phyloP scores from a whole-genome alignment of 257 asterid species.

The Lantana camara region DNA sequence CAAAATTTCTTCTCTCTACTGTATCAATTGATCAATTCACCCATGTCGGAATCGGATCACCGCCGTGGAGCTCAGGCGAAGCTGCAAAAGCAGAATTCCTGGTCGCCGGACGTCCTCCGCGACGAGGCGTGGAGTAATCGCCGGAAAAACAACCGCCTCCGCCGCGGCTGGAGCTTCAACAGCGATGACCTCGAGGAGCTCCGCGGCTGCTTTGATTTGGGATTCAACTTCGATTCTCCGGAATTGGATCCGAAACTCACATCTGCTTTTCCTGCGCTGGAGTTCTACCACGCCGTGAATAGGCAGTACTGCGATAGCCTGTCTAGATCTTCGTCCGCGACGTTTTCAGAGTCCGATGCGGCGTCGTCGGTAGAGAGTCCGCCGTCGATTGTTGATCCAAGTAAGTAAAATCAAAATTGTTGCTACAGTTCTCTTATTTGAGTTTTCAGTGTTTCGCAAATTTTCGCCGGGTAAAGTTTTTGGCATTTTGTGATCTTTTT shows the following conservation, averaged over 20 bases:
- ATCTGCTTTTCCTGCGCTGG: slow-evolving; percentile 63
- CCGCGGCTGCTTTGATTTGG: slow-evolving; percentile 67
- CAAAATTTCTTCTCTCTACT: too few relatives aligned
- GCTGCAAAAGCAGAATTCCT: slow-evolving; percentile 50
- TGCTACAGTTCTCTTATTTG: neutral
- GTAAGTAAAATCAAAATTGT: neutral
- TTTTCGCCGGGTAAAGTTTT: neutral
- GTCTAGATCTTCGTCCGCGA: slow-evolving; percentile 46
- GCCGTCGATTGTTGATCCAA: slow-evolving; percentile 34
- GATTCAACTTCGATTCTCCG: slow-evolving; percentile 55
- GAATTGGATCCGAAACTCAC: slow-evolving; percentile 53
- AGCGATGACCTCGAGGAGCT: slow-evolving; percentile 69
- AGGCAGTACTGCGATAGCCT: slow-evolving; percentile 24
- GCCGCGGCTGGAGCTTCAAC: slow-evolving; percentile 47
- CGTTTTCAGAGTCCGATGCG: slow-evolving; percentile 40
- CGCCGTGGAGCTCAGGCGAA: slow-evolving; percentile 29
- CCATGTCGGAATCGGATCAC: slow-evolving; percentile 38
- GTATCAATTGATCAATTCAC: too few relatives aligned
- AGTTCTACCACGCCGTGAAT: slow-evolving; percentile 46
- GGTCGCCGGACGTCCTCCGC: slow-evolving; percentile 58
- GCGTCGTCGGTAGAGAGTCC: slow-evolving; percentile 31
- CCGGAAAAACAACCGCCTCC: slow-evolving; percentile 28
- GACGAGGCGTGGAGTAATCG: slow-evolving; percentile 62
- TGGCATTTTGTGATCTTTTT: neutral
- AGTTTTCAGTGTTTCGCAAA: neutral